Evolutionary conservation across 805 yeast genomes (phyloP).

Genomic region (Metschnikowia aberdeeniae): DNA sequence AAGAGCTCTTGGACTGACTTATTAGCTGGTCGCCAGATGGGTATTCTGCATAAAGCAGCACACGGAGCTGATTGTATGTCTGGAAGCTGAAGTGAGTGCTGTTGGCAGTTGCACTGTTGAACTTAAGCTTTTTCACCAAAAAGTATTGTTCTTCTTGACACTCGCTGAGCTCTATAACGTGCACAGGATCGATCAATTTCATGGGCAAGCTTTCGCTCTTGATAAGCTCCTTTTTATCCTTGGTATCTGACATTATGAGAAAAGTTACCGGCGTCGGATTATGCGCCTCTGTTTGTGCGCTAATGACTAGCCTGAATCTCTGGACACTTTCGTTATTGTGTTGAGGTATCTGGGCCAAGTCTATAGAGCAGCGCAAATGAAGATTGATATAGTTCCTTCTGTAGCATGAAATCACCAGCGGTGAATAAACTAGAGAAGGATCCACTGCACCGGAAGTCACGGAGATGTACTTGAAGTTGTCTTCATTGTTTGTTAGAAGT

Average conservation of each 20-base stretch:
- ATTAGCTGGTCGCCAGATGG: slow-evolving; percentile 8
- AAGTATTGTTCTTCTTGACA: slow-evolving; percentile 25
- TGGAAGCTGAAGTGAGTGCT: slow-evolving; percentile 45
- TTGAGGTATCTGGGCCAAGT: neutral
- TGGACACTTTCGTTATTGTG: slow-evolving; percentile 6
- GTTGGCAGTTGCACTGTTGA: slow-evolving; percentile 50
- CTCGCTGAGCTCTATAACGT: slow-evolving; percentile 7
- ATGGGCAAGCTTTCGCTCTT: slow-evolving; percentile 6
- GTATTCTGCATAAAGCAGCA: slow-evolving; percentile 10
- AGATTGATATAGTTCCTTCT: slow-evolving; percentile 40
- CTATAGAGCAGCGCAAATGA: slow-evolving; percentile 6
- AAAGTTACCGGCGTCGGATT: slow-evolving; percentile 13
- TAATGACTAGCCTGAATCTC: slow-evolving; percentile 35
- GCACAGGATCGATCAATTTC: slow-evolving; percentile 9
- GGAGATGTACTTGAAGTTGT: slow-evolving; percentile 31
- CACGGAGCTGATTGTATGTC: slow-evolving; percentile 36
- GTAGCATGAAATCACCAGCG: slow-evolving; percentile 43
- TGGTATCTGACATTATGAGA: slow-evolving; percentile 18
- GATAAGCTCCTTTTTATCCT: slow-evolving; percentile 12
- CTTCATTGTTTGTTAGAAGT: slow-evolving; percentile 38
- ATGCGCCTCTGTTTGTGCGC: slow-evolving; percentile 34
- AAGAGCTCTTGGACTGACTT: slow-evolving; percentile 19
- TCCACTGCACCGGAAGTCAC: slow-evolving; percentile 12
- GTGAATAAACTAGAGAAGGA: slow-evolving; percentile 16
- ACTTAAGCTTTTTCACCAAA: slow-evolving; percentile 41